Evolutionary conservation across 2,329 filamentous ascomycete species (phyloP).

Genomic region (Exserohilum rostratum): DNA sequence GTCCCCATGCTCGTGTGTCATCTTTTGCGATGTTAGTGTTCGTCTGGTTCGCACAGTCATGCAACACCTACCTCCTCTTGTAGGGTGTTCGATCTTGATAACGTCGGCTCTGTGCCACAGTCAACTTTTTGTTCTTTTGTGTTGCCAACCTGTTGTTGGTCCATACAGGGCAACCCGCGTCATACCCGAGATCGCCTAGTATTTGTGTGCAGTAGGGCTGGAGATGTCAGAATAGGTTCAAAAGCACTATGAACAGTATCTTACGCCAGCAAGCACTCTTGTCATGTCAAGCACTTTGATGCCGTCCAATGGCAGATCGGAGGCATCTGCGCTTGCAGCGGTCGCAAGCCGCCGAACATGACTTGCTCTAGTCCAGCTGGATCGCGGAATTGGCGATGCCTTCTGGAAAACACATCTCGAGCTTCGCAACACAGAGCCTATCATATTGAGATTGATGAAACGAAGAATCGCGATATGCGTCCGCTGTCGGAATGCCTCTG

Average conservation of each 20-base stretch:
- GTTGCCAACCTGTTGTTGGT: conserved; percentile 42
- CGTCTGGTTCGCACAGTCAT: no score
- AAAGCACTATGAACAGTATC: conserved; percentile 39
- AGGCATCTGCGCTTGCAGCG: conserved; percentile 48
- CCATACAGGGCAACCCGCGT: conserved; percentile 34
- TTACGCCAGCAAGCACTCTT: conserved; percentile 88
- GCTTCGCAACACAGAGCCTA: conserved; percentile 17
- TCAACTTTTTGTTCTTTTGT: conserved; percentile 20
- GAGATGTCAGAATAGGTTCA: conserved; percentile 24
- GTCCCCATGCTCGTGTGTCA: conserved; percentile 95
- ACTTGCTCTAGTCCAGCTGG: conserved; percentile 16
- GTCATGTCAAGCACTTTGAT: conserved; percentile 96
- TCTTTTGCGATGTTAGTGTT: conserved; percentile 59
- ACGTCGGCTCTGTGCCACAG: conserved; percentile 75
- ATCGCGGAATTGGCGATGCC: not conserved
- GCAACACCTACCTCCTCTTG: conserved; percentile 33
- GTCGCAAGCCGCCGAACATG: conserved; percentile 51
- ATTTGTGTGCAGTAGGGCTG: conserved; percentile 98
- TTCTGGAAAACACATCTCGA: conserved; percentile 21
- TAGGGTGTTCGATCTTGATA: conserved; percentile 96
- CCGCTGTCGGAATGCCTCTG: conserved; percentile 9
- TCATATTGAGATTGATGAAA: conserved; percentile 18
- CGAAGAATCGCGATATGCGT: not conserved
- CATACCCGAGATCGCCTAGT: conserved; percentile 90
- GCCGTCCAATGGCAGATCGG: conserved; percentile 75